Base-by-base conservation (phyloP, 345 rosid species). In the Citrus hindsii region DNA sequence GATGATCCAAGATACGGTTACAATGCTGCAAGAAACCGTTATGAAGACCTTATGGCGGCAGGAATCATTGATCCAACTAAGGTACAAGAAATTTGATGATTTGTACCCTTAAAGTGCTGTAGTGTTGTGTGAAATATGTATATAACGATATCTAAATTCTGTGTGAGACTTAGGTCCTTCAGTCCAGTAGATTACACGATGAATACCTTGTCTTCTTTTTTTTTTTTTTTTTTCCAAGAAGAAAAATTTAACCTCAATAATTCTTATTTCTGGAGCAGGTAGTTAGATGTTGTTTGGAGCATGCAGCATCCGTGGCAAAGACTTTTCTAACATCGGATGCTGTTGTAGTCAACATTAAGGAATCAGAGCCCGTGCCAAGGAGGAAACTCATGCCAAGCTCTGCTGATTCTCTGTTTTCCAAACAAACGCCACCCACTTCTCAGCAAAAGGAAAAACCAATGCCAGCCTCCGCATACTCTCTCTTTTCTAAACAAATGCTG, bases 61-160 rank as follows among this genome's bases (percentile, higher is more conserved):
- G 94, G 96, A 76, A 91, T 95, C 21, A 86, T 95, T 73, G 98
- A 95, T 91, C 99, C 98, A 9, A 78, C 98, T 12, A 95, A 92
- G 97, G 98, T 95, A 88, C 65, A 10, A 38, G 53, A 33, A 35
- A 46, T 18, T 3, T 7, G 46, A 16, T 38, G 6, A 24, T 19
- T 28, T 48, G 71, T n/a, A 51, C n/a, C n/a, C 22, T 48, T 74
- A 8, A 64, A 32, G 51, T 48, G 71, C 35, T 48, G 33, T 66
- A 22, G 30, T 16, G 67, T 53, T 22, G 21, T 2, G 25, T 40
- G 19, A 76, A 53, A 33, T 67, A 51, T 28, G 48, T 16, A 0
- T 22, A 16, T 51, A 18, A 14, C n/a, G 42, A 40, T 68, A 40
- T 19, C 38, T 27, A 69, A 7, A 65, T 64, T 74, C 24, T 5